Base-by-base conservation (phyloP, 768 basidiomycete genomes). In the Amanita subjunquillea region DNA sequence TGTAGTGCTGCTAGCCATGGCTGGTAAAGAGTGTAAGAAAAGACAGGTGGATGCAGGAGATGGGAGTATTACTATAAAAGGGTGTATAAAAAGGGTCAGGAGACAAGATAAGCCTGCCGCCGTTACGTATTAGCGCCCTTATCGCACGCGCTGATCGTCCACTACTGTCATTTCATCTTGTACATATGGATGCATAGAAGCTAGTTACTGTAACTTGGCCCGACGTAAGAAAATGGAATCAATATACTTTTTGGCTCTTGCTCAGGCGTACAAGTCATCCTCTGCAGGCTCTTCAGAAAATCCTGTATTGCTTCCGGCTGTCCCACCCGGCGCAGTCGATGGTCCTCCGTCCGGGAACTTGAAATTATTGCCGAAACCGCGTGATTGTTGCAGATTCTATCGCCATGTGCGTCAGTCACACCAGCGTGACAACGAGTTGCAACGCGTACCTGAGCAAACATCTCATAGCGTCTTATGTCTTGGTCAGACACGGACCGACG, bases 381-480 rank as follows among this genome's bases (percentile, higher is more conserved):
- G 84, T 55, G 88, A 89, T 68, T 92, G 91, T 70, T 91, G 90
- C 55, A 92, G 71, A 67, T 91, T 91, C 85, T 90, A 59, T 51
- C 44, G 40, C 43, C 25, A 12, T n/a, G 27, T 17, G 25, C 29
- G 27, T 45, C 29, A 53, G 45, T 17, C 41, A 54, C n/a, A 22
- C 7, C n/a, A 30, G 6, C 23, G 15, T 38, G 42, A 42, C 8
- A 27, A 17, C 42, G 13, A 23, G 43, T 49, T 54, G 48, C 49
- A 48, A 38, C 20, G 62, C 77, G 48, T 64, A 85, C 84, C 77
- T 93, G 93, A 34, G 94, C 72, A 68, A 98, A 98, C 85, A 96
- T 93, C 79, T 98, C 95, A 69, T 98, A 99, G 50, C 94, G 85
- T 62, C 94, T 81, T 69, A 98, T 95, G 64, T 98, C 95, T 58